Evolutionary conservation across 768 basidiomycete species (phyloP).

Genomic region (Kwoniella mangroviensis): DNA sequence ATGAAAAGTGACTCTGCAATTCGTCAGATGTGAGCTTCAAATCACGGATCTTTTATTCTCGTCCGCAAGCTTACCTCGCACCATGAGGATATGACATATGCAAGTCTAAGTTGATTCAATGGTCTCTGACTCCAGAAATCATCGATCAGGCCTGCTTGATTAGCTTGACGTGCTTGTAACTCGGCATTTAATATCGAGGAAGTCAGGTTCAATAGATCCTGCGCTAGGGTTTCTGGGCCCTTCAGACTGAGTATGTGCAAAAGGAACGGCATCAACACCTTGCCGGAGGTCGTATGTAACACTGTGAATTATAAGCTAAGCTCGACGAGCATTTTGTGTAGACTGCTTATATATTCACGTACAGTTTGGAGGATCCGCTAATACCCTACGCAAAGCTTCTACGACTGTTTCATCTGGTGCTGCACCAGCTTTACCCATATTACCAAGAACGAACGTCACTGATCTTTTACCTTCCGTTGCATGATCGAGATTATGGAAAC

Average conservation of each 20-base stretch:
- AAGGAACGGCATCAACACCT: conserved; percentile 31
- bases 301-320: conserved; percentile 22
- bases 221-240: neutral
- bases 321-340: neutral
- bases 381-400: conserved; percentile 23
- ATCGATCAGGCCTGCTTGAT: neutral
- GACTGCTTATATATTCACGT: neutral
- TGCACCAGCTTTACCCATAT: conserved; percentile 24
- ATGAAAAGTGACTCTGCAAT: neutral
- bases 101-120: conserved; percentile 29
- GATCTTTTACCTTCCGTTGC: conserved; percentile 34
- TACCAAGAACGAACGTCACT: conserved; percentile 27
- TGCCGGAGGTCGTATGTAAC: conserved; percentile 20
- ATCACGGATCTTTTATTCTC: neutral
- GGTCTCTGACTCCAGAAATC: conserved; percentile 16
- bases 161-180: neutral
- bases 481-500: conserved; percentile 40
- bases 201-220: conserved; percentile 6
- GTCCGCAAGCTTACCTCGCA: conserved; percentile 25
- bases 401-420: conserved; percentile 8
- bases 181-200: neutral
- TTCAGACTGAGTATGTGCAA: conserved; percentile 19
- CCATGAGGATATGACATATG: conserved; percentile 31
- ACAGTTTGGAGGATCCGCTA: conserved; percentile 33
- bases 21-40: neutral